Evolutionary conservation across 2,329 filamentous ascomycete species (phyloP).

Genomic region (Fusarium nygamai): DNA sequence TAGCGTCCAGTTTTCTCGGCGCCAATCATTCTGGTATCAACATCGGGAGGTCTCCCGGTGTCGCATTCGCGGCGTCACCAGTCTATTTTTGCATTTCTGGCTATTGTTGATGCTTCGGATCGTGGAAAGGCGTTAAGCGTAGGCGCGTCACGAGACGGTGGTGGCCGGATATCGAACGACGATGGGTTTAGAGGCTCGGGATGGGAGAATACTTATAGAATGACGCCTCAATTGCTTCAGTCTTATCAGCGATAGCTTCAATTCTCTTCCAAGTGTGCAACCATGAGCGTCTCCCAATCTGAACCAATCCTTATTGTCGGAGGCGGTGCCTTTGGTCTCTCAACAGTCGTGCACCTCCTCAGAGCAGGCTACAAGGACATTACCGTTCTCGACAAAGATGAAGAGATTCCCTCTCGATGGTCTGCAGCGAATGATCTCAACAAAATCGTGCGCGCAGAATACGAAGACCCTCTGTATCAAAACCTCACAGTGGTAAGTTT

Average conservation of each 20-base stretch:
- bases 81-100: background rate
- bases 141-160: background rate
- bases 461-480: slow-evolving; percentile 66
- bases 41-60: slow-evolving; percentile 8
- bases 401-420: slow-evolving; percentile 52
- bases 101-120: background rate
- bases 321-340: slow-evolving; percentile 61
- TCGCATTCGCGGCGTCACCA: background rate
- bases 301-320: slow-evolving; percentile 53
- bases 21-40: background rate
- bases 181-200: too few relatives aligned
- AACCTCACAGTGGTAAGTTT: slow-evolving; percentile 59
- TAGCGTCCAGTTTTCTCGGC: background rate
- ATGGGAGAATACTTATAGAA: background rate
- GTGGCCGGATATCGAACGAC: background rate
- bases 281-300: slow-evolving; percentile 34
- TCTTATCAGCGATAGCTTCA: background rate
- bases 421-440: slow-evolving; percentile 70
- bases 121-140: background rate
- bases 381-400: slow-evolving; percentile 57
- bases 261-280: background rate
- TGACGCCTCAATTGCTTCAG: background rate
- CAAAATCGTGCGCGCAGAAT: slow-evolving; percentile 69
- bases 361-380: slow-evolving; percentile 56
- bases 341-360: slow-evolving; percentile 58